Evolutionary conservation across 768 basidiomycete species (phyloP), one percentile per base, ranked within the genome.

Genomic region (Nidularia sp.): DNA sequence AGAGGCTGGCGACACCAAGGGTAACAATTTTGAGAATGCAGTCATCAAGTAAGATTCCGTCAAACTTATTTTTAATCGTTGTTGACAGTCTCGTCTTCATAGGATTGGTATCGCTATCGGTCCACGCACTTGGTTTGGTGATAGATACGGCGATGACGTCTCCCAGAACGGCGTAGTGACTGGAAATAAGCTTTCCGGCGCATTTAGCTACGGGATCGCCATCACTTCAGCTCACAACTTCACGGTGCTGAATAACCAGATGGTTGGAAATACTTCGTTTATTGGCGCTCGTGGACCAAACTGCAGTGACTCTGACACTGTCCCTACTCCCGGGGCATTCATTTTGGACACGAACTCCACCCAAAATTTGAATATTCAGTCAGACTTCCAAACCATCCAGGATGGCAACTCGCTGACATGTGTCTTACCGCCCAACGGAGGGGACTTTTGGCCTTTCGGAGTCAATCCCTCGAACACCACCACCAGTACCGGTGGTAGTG

Each of bases 81-180:
- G n/a, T n/a, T n/a, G 50, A 48, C 54, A 50, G 55, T 59, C 51
- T 39, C 22, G 25, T n/a, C 5, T 10, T n/a, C 47, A 45, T 55
- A 90, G 88, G 64, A 83, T 91, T 60, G 89, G 85, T n/a, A 84
- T 91, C 46, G 89, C 88, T 31, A 77, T 90, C 12, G 89, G 90
- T 6, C 86, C 90, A 6, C 79, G 79, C 8, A 83, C 81, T 12
- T 91, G 89, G 89, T 90, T 89, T 53, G 85, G 83, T 2, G 67
- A 77, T 56, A 60, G 66, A 48, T 86, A 73, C 56, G 73, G 74
- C 22, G 59, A 60, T 52, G 79, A 77, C 51, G 83, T 84, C 53
- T 74, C 79, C 59, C 78, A 72, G 62, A 70, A 63, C 35, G 88
- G 78, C 5, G 69, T 71, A 4, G 82, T 89, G 18, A 58, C 68